A percentile compares a stretch with the other conserved stretches of the same genome.
Conservation (phyloP, 2,329 filamentous ascomycete genomes). For the Epichloe gansuensis region DNA sequence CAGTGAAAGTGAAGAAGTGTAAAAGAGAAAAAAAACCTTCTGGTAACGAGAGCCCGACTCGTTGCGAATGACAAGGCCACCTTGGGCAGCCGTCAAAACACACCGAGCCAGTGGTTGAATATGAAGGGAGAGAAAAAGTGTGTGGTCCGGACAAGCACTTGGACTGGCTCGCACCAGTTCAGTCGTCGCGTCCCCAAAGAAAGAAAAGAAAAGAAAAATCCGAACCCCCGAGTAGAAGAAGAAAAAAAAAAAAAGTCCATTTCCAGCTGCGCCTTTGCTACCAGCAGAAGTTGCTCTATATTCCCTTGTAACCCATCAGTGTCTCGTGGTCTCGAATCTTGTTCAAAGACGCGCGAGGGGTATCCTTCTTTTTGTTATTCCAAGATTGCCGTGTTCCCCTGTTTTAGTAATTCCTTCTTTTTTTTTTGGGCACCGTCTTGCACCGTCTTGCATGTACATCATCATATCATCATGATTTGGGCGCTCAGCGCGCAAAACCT, state of each 20-base stretch:
- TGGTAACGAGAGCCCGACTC: background rate
- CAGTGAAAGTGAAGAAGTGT: no score
- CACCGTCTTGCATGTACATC: background rate
- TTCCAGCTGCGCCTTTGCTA: constrained; percentile 3
- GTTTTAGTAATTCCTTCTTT: background rate
- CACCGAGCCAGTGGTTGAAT: background rate
- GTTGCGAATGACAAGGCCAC: background rate
- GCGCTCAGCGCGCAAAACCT: constrained; percentile 1
- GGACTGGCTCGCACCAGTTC: background rate
- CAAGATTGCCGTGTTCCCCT: background rate
- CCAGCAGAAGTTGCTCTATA: background rate
- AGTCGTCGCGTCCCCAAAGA: background rate
- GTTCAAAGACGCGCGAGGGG: constrained; percentile 3
- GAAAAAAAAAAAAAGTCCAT: background rate
- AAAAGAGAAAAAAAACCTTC: background rate
- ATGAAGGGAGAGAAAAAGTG: background rate
- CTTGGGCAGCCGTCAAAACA: background rate
- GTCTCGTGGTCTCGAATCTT: background rate
- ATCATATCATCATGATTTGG: constrained; percentile 2
- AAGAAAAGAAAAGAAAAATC: background rate
- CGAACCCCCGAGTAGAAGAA: background rate
- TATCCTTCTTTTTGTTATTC: background rate
- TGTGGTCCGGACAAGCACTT: background rate
- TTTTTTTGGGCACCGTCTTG: background rate
- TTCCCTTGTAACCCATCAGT: background rate